Evolutionary conservation across 2,329 filamentous ascomycete species (phyloP).

Genomic region (Didymellaceae sp.): DNA sequence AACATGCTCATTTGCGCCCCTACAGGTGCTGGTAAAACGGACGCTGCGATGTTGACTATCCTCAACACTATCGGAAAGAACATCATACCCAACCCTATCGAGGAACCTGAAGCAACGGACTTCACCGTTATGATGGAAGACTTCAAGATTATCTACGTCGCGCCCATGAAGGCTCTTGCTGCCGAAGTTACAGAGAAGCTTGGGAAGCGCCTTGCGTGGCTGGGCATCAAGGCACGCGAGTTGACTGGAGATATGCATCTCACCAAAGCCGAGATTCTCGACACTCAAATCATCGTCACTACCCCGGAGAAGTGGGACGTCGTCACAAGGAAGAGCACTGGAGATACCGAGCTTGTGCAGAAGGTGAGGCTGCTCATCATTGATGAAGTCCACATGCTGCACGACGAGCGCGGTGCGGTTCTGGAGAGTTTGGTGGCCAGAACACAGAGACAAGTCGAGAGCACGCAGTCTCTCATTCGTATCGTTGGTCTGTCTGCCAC

Average conservation of each 20-base stretch:
- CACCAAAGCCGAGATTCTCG: slow-evolving; percentile 92
- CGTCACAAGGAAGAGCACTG: slow-evolving; percentile 93
- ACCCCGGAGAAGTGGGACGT: slow-evolving; percentile 99
- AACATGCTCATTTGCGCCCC: slow-evolving; percentile 99
- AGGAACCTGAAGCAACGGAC: slow-evolving; percentile 74
- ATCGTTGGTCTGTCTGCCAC: slow-evolving; percentile 96
- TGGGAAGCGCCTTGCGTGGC: slow-evolving; percentile 88
- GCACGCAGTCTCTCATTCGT: slow-evolving; percentile 94
- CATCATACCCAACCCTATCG: slow-evolving; percentile 77
- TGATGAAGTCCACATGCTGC: slow-evolving; percentile 99
- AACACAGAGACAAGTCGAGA: slow-evolving; percentile 95
- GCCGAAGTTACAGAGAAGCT: slow-evolving; percentile 96
- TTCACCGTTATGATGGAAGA: slow-evolving; percentile 85
- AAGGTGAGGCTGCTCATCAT: slow-evolving; percentile 97
- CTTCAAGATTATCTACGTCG: slow-evolving; percentile 98
- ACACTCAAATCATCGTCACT: slow-evolving; percentile 97
- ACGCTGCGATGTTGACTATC: slow-evolving; percentile 96
- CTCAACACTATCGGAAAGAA: slow-evolving; percentile 90
- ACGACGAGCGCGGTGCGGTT: slow-evolving; percentile 95
- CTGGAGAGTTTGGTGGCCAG: slow-evolving; percentile 94
- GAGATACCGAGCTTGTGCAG: slow-evolving; percentile 95
- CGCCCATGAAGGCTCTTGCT: slow-evolving; percentile 97
- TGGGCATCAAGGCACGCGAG: slow-evolving; percentile 89
- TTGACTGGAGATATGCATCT: slow-evolving; percentile 99
- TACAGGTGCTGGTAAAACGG: slow-evolving; percentile 97